These are phyloP conservation scores for Cenchrus purpureus DNA, from an alignment of 176 grass and related monocot genomes.

Conservation along the genomic window DNA sequence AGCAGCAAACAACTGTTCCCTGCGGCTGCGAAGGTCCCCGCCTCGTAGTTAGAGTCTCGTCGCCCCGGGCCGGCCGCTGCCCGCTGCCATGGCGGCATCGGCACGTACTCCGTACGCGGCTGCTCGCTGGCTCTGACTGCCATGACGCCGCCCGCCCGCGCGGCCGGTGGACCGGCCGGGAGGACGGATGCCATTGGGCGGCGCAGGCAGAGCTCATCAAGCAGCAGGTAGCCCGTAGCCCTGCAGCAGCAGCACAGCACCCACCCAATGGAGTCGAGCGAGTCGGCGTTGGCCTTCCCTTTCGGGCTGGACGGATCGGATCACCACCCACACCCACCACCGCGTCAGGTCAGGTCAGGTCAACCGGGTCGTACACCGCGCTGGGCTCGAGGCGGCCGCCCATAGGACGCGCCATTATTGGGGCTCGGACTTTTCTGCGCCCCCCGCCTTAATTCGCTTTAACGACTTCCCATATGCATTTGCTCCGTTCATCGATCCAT, in stretches of 20 bases:
- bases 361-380: constrained; percentile 41
- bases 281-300: background rate
- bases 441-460: constrained; percentile 21
- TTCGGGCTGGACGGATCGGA: background rate
- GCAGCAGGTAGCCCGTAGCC: too few species aligned
- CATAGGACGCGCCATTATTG: constrained; percentile 23
- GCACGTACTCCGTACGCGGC: too few species aligned
- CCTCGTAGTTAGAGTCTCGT: background rate
- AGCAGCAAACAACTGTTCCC: background rate
- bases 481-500: background rate
- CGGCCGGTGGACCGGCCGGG: background rate
- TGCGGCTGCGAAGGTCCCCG: background rate
- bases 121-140: background rate
- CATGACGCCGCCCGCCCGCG: too few species aligned
- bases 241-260: background rate
- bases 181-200: background rate
- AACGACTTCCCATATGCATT: constrained; percentile 24
- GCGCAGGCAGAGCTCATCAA: background rate
- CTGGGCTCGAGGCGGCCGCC: constrained; percentile 43
- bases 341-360: background rate
- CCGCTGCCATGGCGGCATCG: too few species aligned
- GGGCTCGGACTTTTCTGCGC: background rate
- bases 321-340: too few species aligned
- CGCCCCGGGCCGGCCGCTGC: background rate
- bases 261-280: too few species aligned